Evolutionary conservation across 1,284 basidiomycete genomes (phyloP), one percentile per base, ranked within the genome.

Genomic region (Sanguinoderma infundibulare): DNA sequence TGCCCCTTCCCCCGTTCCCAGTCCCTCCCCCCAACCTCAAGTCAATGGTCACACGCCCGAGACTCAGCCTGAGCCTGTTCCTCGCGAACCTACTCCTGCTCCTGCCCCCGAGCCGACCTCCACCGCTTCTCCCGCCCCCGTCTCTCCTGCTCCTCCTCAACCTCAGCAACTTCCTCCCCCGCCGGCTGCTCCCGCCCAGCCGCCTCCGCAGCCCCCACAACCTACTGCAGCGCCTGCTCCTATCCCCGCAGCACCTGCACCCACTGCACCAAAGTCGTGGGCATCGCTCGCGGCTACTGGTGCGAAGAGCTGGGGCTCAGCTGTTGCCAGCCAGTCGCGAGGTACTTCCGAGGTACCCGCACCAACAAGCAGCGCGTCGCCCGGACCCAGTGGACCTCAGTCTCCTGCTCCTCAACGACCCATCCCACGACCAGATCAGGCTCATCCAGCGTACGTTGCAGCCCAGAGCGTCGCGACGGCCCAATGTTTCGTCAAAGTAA

Each of bases 401-500:
- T 82, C 85, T 10, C 83, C 87, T 50, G 77, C 77, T 26, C 76
- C 77, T 38, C 75, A 74, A 55, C 72, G 72, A 12, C 73, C 75
- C 68, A 34, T 75, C 70, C 67, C 70, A 73, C 72, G 72, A 66
- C 59, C 67, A 24, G 69, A 74, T 55, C 57, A 66, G 26, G 40
- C 26, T 50, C 84, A 87, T 66, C 84, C 85, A 1, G 77, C 78
- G 14, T 76, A 80, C 59, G 73, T 82, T 35, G 85, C 87, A 63
- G 91, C 89, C 14, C 77, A 85, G 62, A 81, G 76, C 61, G 79
- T 94, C 55, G 82, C 82, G 36, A 92, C 87, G 17, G 73, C 91
- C 3, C 87, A 90, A 65, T 94, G 93, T 77, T 97, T 96, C 77
- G 88, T 96, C 80, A 97, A 96, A 85, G 92, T 92, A 72, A 62